Evolutionary conservation across 805 yeast species (phyloP).

Genomic region (Myxozyma nipponensis): DNA sequence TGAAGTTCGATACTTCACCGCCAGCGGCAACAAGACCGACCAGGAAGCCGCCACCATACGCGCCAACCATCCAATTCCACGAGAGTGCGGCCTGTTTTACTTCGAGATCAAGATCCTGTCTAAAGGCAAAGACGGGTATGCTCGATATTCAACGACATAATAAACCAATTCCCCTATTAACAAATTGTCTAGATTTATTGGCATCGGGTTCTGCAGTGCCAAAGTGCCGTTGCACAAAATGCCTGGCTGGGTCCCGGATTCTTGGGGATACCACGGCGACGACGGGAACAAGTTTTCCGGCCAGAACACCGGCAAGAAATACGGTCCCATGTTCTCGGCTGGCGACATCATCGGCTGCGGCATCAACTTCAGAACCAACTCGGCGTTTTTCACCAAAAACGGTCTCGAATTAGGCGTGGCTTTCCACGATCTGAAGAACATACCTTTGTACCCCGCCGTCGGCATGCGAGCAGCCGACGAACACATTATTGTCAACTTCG

Average conservation of each 20-base stretch:
- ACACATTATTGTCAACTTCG: constrained; percentile 50
- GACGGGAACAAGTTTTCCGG: constrained; percentile 45
- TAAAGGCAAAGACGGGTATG: constrained; percentile 38
- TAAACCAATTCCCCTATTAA: constrained; percentile 1
- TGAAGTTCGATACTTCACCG: constrained; percentile 18
- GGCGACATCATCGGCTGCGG: constrained; percentile 82
- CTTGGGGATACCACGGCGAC: constrained; percentile 53
- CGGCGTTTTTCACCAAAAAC: constrained; percentile 75
- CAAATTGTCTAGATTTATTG: constrained; percentile 35
- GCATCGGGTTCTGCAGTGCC: constrained; percentile 46
- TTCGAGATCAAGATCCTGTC: constrained; percentile 46
- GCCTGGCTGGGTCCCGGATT: constrained; percentile 48
- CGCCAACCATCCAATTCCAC: constrained; percentile 37
- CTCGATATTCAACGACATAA: not conserved
- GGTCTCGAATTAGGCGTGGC: constrained; percentile 63
- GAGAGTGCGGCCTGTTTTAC: constrained; percentile 47
- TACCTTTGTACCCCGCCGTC: constrained; percentile 47
- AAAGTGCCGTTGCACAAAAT: constrained; percentile 37
- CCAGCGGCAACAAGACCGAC: constrained; percentile 14
- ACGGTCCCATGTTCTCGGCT: constrained; percentile 47
- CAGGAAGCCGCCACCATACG: constrained; percentile 26
- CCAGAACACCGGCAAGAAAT: constrained; percentile 42
- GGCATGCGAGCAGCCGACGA: constrained; percentile 44
- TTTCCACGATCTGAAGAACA: constrained; percentile 44
- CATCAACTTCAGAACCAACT: constrained; percentile 58